Conservation (phyloP, 148 eudicot species). For the Fagopyrum tataricum region DNA sequence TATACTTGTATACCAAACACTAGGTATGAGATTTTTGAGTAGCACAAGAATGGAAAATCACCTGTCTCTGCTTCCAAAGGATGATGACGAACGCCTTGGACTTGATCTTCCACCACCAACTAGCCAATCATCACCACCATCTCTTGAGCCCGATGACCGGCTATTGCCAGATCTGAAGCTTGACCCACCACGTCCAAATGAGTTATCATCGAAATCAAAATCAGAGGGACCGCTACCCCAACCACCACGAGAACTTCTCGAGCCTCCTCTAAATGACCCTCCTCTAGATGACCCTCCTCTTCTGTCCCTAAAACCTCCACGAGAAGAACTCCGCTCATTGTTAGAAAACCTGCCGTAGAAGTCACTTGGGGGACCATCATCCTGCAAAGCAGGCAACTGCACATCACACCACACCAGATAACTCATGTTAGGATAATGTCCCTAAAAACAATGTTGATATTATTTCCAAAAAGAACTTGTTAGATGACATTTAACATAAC, state of each 20-base stretch:
- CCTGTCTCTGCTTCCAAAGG: slow-evolving; percentile 76
- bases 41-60: slow-evolving; percentile 18
- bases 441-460: background rate
- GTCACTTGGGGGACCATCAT: slow-evolving; percentile 79
- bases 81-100: slow-evolving; percentile 45
- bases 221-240: slow-evolving; percentile 39
- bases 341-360: slow-evolving; percentile 73
- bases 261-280: slow-evolving; percentile 11
- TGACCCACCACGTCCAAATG: slow-evolving; percentile 40
- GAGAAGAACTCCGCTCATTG: slow-evolving; percentile 27
- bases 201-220: slow-evolving; percentile 24
- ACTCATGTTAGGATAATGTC: background rate
- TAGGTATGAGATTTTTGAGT: too few relatives aligned
- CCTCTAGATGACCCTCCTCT: slow-evolving; percentile 9
- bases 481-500: background rate
- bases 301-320: slow-evolving; percentile 30
- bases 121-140: slow-evolving; percentile 63
- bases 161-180: slow-evolving; percentile 33
- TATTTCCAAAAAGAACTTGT: background rate
- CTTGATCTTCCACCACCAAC: slow-evolving; percentile 42
- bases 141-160: slow-evolving; percentile 50
- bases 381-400: slow-evolving; percentile 97
- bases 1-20: too few relatives aligned
- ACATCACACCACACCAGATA: slow-evolving; percentile 16
- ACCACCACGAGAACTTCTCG: slow-evolving; percentile 51